Evolutionary conservation across 805 yeast genomes (phyloP), one percentile per base, ranked within the genome.

Genomic region (Sugiyamaella marilandica): DNA sequence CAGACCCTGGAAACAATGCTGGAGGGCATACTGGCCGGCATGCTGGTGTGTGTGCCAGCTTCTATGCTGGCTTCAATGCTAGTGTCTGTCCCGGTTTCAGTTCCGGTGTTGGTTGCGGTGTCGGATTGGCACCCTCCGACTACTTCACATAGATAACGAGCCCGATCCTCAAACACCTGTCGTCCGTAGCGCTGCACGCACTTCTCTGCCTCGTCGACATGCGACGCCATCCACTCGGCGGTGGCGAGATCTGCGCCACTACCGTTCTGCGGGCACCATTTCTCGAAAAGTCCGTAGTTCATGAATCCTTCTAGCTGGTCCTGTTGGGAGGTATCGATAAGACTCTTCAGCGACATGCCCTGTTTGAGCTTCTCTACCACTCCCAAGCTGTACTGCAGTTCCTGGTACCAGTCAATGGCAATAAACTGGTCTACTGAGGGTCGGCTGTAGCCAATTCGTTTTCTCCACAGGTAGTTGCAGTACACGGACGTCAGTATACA

Each of bases 401-500:
- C 43, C 21, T 39, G 24, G 13, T 5, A 14, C 21, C 43, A 39
- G 21, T 39, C 43, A 7, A 14, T 10, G 43, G 8, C 43, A 3
- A 39, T n/a, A 39, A 39, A 39, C 13, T 16, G 16, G 13, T 39
- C 43, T 2, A 43, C 47, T 7, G 19, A 21, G n/a, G 47, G 47
- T 13, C 47, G 47, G 16, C 34, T 43, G 24, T 43, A 43, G 10
- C 47, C 47, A 5, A 43, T 21, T 43, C 47, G 16, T 5, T 16
- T 10, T 11, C 47, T 19, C 47, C 47, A 43, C 13, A 43, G 47
- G 24, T 26, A 43, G 35, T 43, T 43, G 24, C 34, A 24, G 18
- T 26, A 24, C 31, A 43, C 14, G 14, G 47, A 24, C 7, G 47
- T n/a, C 24, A 43, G 4, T 16, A 43, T 29, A 29, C 47, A 43